phyloP scores from a whole-genome alignment of 495 filamentous ascomycete species.

The Poronia punctata region DNA sequence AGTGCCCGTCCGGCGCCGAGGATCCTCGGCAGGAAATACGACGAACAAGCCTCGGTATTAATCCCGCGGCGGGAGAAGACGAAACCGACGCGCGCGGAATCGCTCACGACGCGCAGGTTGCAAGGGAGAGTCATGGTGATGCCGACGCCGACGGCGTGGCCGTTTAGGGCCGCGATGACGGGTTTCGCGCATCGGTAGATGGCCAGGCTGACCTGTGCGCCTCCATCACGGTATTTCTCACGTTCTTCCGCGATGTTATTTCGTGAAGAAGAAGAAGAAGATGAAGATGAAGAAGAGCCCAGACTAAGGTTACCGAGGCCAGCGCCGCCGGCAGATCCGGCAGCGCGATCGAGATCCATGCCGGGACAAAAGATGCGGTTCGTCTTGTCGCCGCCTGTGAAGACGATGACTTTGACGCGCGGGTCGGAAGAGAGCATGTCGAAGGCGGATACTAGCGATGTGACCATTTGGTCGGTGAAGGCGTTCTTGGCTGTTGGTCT shows the following conservation, averaged over 20 bases:
- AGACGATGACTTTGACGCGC: slow-evolving; percentile 41
- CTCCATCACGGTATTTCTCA: slow-evolving; percentile 34
- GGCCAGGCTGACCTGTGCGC: slow-evolving; percentile 50
- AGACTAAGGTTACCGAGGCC: background rate
- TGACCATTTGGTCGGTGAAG: slow-evolving; percentile 50
- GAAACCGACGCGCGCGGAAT: slow-evolving; percentile 54
- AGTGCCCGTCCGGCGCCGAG: slow-evolving; percentile 52
- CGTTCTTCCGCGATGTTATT: slow-evolving; percentile 2
- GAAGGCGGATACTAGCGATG: slow-evolving; percentile 49
- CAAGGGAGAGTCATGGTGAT: slow-evolving; percentile 63
- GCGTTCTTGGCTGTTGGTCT: slow-evolving; percentile 57
- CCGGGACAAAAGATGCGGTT: slow-evolving; percentile 59
- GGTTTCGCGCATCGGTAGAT: slow-evolving; percentile 58
- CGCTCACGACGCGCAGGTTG: slow-evolving; percentile 49
- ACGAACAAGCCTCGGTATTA: slow-evolving; percentile 56
- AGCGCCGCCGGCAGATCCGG: slow-evolving; percentile 21
- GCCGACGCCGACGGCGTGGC: slow-evolving; percentile 58
- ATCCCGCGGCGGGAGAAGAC: slow-evolving; percentile 58
- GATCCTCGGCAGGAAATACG: slow-evolving; percentile 56
- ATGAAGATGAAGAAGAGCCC: background rate
- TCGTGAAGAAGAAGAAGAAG: background rate
- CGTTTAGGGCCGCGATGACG: slow-evolving; percentile 58
- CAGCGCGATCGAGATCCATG: slow-evolving; percentile 53
- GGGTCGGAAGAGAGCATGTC: slow-evolving; percentile 47
- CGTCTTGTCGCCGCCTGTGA: slow-evolving; percentile 43